A percentile compares a stretch with the other conserved stretches of the same genome.
Conservation (phyloP, 176 grass and related monocot genomes). For the Triticum aestivum region DNA sequence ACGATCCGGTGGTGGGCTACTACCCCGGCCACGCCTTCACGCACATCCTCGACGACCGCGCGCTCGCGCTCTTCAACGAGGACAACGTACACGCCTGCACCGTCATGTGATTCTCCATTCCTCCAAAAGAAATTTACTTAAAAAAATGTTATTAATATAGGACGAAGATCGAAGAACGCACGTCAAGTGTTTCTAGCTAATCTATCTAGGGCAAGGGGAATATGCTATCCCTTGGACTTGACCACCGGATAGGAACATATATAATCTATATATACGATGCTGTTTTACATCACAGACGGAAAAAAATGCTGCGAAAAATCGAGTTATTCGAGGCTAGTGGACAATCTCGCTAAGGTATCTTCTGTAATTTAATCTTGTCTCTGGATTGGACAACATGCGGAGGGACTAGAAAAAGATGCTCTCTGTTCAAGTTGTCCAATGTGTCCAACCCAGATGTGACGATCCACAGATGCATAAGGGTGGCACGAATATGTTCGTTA, state of each 20-base stretch:
- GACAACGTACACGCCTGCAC: constrained; percentile 82
- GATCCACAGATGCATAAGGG: neutral
- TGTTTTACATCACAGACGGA: neutral
- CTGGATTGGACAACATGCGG: neutral
- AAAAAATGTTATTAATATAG: neutral
- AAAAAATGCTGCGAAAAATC: neutral
- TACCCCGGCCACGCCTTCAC: constrained; percentile 74
- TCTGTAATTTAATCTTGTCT: neutral
- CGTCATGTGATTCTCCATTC: constrained; percentile 52
- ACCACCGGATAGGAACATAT: neutral
- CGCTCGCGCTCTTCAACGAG: constrained; percentile 64
- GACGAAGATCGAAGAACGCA: neutral
- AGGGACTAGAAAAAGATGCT: neutral
- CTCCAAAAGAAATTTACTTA: neutral
- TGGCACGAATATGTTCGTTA: constrained; percentile 19
- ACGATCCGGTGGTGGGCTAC: constrained; percentile 50
- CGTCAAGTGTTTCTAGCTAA: neutral
- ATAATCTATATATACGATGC: neutral
- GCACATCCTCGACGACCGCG: constrained; percentile 61
- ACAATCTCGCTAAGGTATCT: constrained; percentile 9
- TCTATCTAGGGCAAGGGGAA: neutral
- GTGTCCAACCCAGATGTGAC: neutral
- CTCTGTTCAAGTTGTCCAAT: constrained; percentile 10
- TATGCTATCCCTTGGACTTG: neutral
- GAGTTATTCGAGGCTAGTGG: neutral